These are phyloP conservation scores for Helminthosporium solani DNA, from an alignment of 2,329 filamentous ascomycete species.

Conservation along the genomic window DNA sequence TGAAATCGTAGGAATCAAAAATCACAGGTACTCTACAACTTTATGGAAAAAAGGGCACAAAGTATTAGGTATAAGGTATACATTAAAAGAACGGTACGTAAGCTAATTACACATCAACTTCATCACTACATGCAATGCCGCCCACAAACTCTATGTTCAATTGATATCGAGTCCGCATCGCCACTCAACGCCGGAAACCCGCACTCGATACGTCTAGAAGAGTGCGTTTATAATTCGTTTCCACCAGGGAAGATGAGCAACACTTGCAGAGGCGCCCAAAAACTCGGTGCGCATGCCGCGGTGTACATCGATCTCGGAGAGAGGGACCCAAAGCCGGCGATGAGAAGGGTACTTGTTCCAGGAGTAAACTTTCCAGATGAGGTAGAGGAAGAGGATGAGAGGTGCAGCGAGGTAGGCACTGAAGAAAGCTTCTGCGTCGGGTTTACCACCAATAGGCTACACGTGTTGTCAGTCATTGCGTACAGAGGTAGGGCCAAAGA, in stretches of 20 bases:
- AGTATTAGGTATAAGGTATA: too few relatives aligned
- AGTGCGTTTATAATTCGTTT: neutral
- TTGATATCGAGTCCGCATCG: too few relatives aligned
- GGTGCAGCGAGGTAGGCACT: conserved; percentile 46
- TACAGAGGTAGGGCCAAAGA: neutral
- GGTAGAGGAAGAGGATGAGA: conserved; percentile 51
- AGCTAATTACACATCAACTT: too few relatives aligned
- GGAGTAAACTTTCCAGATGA: conserved; percentile 44
- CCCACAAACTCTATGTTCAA: too few relatives aligned
- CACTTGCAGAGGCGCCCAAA: neutral
- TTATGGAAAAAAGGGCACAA: too few relatives aligned
- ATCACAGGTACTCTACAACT: too few relatives aligned
- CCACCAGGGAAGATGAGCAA: neutral
- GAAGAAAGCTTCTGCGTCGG: conserved; percentile 46
- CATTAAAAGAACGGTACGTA: too few relatives aligned
- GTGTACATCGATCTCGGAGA: conserved; percentile 35
- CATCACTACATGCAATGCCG: too few relatives aligned
- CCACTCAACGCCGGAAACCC: too few relatives aligned
- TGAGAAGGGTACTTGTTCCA: conserved; percentile 21
- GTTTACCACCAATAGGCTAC: conserved; percentile 27
- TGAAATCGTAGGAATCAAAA: too few relatives aligned
- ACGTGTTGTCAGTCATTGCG: neutral
- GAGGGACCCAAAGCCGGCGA: conserved; percentile 26
- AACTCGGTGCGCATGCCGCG: conserved; percentile 28
- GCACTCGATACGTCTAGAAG: neutral